Evolutionary conservation across 208 protist genomes (phyloP), one percentile per base, ranked within the genome.

Genomic region (Crithidia acanthocephali): DNA sequence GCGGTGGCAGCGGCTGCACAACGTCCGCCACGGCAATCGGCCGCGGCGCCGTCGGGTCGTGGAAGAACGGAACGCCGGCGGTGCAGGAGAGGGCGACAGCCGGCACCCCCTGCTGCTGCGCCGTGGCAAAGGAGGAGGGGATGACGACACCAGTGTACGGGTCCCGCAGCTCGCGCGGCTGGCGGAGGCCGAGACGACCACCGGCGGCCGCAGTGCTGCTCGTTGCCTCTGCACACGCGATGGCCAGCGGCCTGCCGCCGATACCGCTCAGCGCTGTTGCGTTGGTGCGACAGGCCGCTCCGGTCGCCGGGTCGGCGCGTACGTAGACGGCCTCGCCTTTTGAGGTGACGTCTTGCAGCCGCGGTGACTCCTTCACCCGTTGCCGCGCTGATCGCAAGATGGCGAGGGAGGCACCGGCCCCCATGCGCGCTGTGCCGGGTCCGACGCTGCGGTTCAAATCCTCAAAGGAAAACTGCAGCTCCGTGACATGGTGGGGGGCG

Each of bases 11-110:
- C 27, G 68, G 50, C 33, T 35, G 48, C 33, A 27, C 45, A 6
- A 68, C 48, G 48, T 68, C 62, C 32, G 30, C 57, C 28, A 63
- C 20, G 27, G 51, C 65, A 15, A 63, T 48, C 9, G 65, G 33
- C 33, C 48, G 72, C 28, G 72, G 57, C 0, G 51, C 72, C 16
- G 65, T 57, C 18, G 72, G 72, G 52, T 78, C 72, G 53, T 68
- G 72, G 48, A 78, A 78, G 44, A 78, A 78, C 7, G 55, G 57
- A 13, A 72, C 59, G 33, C 72, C 72, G 8, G 65, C 35, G 2
- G 59, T 28, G 40, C 64, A 42, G n/a, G 65, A 72, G 32, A 72
- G 58, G 25, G 55, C 23, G 2, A 68, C 59, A 23, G 57, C 22
- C 8, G 40, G 55, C 5, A 51, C 32, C 18, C 13, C 20, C 18